Conservation (phyloP, 495 filamentous ascomycete species). For the Hyaloscypha hepaticicola region DNA sequence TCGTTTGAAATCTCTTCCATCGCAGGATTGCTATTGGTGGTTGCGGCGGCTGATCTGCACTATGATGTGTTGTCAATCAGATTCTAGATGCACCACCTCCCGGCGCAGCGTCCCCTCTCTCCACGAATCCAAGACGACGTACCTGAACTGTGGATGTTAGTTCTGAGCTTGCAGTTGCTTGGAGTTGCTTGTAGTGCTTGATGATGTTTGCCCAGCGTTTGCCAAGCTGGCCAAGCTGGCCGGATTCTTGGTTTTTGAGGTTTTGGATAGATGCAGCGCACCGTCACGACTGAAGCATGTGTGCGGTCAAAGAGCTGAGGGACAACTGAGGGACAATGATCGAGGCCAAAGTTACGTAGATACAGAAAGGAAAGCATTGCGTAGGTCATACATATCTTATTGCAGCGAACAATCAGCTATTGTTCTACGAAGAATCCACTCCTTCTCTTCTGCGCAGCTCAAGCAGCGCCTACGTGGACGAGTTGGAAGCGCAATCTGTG, state of each 20-base stretch:
- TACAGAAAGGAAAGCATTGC: not conserved
- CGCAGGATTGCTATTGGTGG: not conserved
- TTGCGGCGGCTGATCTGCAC: not conserved
- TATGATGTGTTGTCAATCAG: not conserved
- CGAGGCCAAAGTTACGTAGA: not conserved
- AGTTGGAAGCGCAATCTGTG: not conserved
- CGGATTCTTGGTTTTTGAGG: not conserved
- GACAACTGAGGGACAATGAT: not conserved
- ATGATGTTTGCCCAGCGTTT: not conserved
- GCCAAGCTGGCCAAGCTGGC: not conserved
- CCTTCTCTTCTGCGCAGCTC: not conserved
- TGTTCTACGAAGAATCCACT: not conserved
- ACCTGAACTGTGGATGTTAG: not conserved
- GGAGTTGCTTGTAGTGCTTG: conserved; percentile 2
- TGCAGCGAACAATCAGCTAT: not conserved
- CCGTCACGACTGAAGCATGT: not conserved
- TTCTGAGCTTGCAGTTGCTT: not conserved
- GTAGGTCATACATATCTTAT: not conserved
- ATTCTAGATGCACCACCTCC: not conserved
- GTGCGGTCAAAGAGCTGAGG: not conserved
- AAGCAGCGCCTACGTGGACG: not conserved
- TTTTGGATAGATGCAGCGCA: not conserved
- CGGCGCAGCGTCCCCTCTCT: too few species aligned
- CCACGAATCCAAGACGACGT: not conserved
- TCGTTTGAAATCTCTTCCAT: not conserved